Percentiles rank a stretch among this genome's conserved stretches.
Evolutionary conservation across 352 stramenopile genomes (phyloP).

Genomic region (Blastocystis sp.): DNA sequence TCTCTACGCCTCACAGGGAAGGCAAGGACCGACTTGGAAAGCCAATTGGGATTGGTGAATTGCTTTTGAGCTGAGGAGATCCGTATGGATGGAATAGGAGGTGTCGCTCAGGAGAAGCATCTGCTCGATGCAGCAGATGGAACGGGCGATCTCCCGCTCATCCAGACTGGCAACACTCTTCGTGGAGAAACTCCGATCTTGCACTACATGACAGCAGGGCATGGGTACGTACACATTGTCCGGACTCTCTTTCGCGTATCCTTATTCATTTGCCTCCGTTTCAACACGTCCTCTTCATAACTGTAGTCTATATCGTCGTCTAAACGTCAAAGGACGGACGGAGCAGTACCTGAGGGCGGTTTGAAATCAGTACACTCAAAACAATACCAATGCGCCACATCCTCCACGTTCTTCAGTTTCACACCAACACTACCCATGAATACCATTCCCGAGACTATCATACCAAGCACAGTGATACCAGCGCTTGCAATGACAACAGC

Average conservation of each 20-base stretch:
- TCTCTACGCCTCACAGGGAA: background rate
- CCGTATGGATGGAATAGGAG: conserved; percentile 46
- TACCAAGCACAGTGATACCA: conserved; percentile 57
- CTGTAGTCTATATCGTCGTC: conserved; percentile 65
- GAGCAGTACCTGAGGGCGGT: conserved; percentile 32
- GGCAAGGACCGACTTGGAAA: background rate
- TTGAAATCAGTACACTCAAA: conserved; percentile 68
- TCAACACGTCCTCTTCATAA: conserved; percentile 39
- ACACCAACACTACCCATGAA: conserved; percentile 25
- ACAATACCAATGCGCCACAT: background rate
- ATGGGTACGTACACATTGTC: background rate
- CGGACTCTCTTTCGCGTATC: background rate
- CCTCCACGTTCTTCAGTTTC: conserved; percentile 19
- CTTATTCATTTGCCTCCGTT: background rate
- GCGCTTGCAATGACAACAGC: conserved; percentile 37
- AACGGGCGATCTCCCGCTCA: conserved; percentile 23
- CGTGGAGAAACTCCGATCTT: background rate
- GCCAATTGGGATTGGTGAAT: too few relatives aligned
- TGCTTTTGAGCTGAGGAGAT: too few relatives aligned
- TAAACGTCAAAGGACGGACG: background rate
- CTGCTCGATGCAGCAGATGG: conserved; percentile 64
- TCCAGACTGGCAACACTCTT: conserved; percentile 31
- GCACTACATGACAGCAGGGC: background rate
- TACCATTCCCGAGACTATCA: background rate
- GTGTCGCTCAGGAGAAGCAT: conserved; percentile 40